Evolutionary conservation across 768 basidiomycete species (phyloP).

Genomic region (Coprinopsis cinerea): DNA sequence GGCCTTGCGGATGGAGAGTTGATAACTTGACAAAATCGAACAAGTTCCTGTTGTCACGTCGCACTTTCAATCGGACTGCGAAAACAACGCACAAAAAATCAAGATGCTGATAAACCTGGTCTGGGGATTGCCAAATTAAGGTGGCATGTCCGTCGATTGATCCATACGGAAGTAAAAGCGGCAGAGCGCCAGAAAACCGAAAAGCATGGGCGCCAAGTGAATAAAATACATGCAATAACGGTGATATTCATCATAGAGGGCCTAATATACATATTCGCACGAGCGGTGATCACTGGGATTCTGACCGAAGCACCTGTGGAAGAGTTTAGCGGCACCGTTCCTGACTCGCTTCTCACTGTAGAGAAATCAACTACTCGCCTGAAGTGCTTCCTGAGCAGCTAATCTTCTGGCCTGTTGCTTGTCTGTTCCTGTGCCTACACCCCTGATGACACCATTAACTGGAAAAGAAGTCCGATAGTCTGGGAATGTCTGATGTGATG

Average conservation of each 20-base stretch:
- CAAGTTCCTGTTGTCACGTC: background rate
- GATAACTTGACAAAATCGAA: background rate
- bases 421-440: constrained; percentile 36
- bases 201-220: no score
- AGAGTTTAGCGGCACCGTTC: background rate
- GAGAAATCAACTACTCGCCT: constrained; percentile 21
- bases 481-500: background rate
- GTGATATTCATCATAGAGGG: background rate
- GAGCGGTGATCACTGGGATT: background rate
- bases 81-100: constrained; percentile 1
- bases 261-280: background rate
- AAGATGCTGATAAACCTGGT: constrained; percentile 7
- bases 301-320: constrained; percentile 2
- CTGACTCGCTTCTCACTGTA: background rate
- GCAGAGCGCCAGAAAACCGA: background rate
- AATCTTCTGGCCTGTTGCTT: constrained; percentile 43
- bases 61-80: constrained; percentile 8
- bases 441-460: constrained; percentile 46
- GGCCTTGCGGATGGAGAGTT: background rate
- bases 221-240: no score
- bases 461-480: constrained; percentile 5
- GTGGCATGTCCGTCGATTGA: background rate
- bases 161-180: background rate
- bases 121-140: constrained; percentile 9
- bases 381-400: constrained; percentile 41